Percentiles rank a stretch among this genome's conserved stretches.
Evolutionary conservation across 2,329 filamentous ascomycete species (phyloP).

Genomic region (Fusarium duplospermum): DNA sequence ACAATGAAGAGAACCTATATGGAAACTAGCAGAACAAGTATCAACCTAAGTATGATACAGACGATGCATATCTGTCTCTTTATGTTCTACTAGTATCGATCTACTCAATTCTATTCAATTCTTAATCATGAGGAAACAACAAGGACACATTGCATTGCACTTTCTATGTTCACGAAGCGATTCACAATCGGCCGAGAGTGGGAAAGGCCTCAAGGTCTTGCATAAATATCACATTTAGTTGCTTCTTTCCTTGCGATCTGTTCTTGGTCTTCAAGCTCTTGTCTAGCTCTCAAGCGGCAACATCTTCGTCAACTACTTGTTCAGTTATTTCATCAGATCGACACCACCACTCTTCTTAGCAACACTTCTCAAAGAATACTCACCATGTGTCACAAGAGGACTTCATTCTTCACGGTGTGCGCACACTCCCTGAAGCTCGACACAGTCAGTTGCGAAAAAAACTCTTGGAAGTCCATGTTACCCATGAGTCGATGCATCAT

Average conservation of each 20-base stretch:
- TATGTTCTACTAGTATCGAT: neutral
- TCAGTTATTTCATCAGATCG: neutral
- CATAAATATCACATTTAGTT: neutral
- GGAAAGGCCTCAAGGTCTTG: neutral
- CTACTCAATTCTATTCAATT: neutral
- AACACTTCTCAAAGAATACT: neutral
- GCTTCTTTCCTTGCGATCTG: neutral
- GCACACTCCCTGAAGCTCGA: neutral
- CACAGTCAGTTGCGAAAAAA: neutral
- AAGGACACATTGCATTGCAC: neutral
- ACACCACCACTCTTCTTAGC: neutral
- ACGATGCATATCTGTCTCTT: neutral
- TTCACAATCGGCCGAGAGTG: neutral
- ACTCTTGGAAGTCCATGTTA: neutral
- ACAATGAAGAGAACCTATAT: neutral
- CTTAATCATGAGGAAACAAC: neutral
- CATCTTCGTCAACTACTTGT: too few relatives aligned
- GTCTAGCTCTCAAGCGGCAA: neutral
- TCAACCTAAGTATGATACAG: neutral
- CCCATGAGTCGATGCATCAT: neutral
- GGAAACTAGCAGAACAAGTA: neutral
- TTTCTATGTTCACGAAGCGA: neutral
- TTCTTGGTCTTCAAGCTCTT: neutral
- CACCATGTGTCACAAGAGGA: neutral
- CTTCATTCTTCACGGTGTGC: neutral